Base-by-base conservation (phyloP, 202 grass and related monocot genomes). In the Setaria viridis region DNA sequence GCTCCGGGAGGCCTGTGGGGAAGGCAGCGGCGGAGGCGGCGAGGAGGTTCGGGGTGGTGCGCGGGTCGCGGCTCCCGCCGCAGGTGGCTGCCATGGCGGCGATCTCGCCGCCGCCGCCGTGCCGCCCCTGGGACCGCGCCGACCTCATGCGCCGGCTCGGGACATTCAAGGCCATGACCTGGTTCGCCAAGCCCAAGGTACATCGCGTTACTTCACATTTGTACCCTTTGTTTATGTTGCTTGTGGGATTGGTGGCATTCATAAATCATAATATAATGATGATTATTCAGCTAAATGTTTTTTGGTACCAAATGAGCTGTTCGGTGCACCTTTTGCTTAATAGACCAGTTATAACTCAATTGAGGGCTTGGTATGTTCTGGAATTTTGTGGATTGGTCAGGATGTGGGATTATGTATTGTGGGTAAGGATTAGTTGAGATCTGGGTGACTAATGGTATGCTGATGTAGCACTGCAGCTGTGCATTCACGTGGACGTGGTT, bases 151-250 rank as follows among this genome's bases (percentile, higher is more conserved):
- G 93, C 19, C 85, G 93, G 25, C 85, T 99, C 30, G 66, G 87
- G 39, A 85, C 97, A 1, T 99, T 99, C 92, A 99, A 99, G 86
- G 97, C 97, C 80, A 99, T 99, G 97, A 99, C 97, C 73, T 99
- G 94, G 97, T 99, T 99, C 54, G 94, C 90, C 74, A 99, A 99
- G 73, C 97, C 97, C 63, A 97, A 99, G 93, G 97, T 99, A 88
- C 50, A 75, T 34, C 76, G 7, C 42, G 29, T 12, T 9, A 17
- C 39, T 79, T 50, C 68, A n/a, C 12, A 37, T 39, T 50, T 79
- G 43, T 35, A 39, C 29, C 25, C 4, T 50, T 50, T 15, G 15
- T 39, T 85, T 32, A 3, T 66, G 70, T 76, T 56, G 37, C 20
- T 54, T 65, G 17, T 25, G 83, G 71, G 62, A 76, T 76, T 60